These are phyloP conservation scores for Hymenoscyphus linearis DNA, from an alignment of 2,329 filamentous ascomycete species.

Conservation along the genomic window DNA sequence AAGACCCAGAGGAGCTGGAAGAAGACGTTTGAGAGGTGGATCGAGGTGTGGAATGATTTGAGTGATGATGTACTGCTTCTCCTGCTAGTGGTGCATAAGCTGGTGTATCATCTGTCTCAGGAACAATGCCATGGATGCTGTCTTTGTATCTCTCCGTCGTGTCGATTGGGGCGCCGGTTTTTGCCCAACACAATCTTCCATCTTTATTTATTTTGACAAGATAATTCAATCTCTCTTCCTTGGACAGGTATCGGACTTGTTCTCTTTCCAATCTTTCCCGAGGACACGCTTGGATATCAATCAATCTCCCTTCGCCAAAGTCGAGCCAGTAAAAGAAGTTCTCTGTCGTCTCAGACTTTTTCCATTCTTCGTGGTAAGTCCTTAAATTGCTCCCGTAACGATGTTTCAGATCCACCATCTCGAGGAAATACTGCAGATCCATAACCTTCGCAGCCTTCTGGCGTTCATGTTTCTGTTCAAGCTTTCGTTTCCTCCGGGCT, in stretches of 20 bases:
- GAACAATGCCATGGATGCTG: constrained; percentile 70
- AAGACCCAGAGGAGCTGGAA: constrained; percentile 24
- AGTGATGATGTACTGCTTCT: constrained; percentile 23
- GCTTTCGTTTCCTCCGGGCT: constrained; percentile 36
- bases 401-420: constrained; percentile 85
- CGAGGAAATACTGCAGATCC: constrained; percentile 76
- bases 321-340: constrained; percentile 97
- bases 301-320: constrained; percentile 64
- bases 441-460: constrained; percentile 69
- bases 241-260: constrained; percentile 75
- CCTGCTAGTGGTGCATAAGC: constrained; percentile 35
- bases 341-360: constrained; percentile 66
- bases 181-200: constrained; percentile 80
- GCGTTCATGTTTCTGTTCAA: constrained; percentile 49
- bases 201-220: constrained; percentile 69
- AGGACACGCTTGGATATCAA: constrained; percentile 68
- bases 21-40: constrained; percentile 6
- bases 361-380: constrained; percentile 81
- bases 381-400: constrained; percentile 80
- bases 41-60: background rate
- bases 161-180: constrained; percentile 72
- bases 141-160: constrained; percentile 73
- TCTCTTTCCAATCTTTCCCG: constrained; percentile 71
- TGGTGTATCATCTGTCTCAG: constrained; percentile 54
- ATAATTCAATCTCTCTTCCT: constrained; percentile 77